Evolutionary conservation across 2,329 filamentous ascomycete genomes (phyloP).

Genomic region (Neofusicoccum sp.): DNA sequence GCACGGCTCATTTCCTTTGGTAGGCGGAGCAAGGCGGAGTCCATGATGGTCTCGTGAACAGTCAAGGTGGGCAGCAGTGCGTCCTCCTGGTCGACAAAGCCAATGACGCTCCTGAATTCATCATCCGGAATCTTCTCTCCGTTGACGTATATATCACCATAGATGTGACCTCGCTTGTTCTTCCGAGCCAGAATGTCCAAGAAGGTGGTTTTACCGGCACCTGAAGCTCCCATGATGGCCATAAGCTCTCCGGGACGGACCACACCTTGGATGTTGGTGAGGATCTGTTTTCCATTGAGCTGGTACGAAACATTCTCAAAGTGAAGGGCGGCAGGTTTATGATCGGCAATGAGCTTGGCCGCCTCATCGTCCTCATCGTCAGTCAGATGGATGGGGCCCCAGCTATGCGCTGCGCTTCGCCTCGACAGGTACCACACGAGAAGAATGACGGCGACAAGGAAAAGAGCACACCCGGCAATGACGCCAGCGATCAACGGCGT

Average conservation of each 20-base stretch:
- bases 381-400: slow-evolving; percentile 69
- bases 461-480: slow-evolving; percentile 81
- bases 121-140: slow-evolving; percentile 82
- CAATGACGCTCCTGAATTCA: slow-evolving; percentile 88
- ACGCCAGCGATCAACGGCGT: slow-evolving; percentile 92
- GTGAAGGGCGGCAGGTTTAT: slow-evolving; percentile 83
- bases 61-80: slow-evolving; percentile 94
- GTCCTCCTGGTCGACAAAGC: slow-evolving; percentile 97
- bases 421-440: slow-evolving; percentile 84
- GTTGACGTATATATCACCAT: slow-evolving; percentile 87
- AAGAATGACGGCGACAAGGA: slow-evolving; percentile 83
- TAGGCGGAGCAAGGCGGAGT: slow-evolving; percentile 86
- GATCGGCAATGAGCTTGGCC: slow-evolving; percentile 82
- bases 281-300: slow-evolving; percentile 83
- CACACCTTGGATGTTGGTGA: slow-evolving; percentile 75
- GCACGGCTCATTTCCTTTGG: slow-evolving; percentile 83
- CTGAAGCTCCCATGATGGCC: slow-evolving; percentile 97
- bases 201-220: slow-evolving; percentile 96
- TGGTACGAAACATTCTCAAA: slow-evolving; percentile 86
- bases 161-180: slow-evolving; percentile 81
- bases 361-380: slow-evolving; percentile 86
- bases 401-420: slow-evolving; percentile 60
- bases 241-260: slow-evolving; percentile 95
- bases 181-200: slow-evolving; percentile 93
- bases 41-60: slow-evolving; percentile 96